These are phyloP conservation scores for Phytophthora rubi DNA, from an alignment of 352 stramenopile genomes.

Conservation along the genomic window DNA sequence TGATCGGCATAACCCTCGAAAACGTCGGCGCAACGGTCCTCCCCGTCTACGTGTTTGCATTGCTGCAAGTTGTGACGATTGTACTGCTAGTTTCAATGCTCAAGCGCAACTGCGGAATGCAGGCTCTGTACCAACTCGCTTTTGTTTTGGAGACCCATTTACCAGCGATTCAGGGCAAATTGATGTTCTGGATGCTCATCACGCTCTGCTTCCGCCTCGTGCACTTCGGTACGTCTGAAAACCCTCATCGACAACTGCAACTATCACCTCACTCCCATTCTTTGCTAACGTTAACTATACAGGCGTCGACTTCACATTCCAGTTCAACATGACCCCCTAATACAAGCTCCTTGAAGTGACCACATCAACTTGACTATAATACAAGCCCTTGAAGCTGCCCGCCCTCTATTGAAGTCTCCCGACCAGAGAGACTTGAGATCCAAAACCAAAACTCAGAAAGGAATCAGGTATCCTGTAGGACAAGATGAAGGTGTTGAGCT, in stretches of 20 bases:
- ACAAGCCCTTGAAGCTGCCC: too few relatives aligned
- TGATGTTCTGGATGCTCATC: slow-evolving; percentile 36
- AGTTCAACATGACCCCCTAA: background rate
- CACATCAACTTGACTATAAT: too few relatives aligned
- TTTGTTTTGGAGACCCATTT: slow-evolving; percentile 30
- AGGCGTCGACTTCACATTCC: slow-evolving; percentile 1
- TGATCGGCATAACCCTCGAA: slow-evolving; percentile 10
- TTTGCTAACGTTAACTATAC: background rate
- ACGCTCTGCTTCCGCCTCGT: slow-evolving; percentile 18
- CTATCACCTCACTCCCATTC: background rate
- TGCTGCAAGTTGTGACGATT: slow-evolving; percentile 32
- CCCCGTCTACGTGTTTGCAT: slow-evolving; percentile 25
- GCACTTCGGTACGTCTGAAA: slow-evolving; percentile 24
- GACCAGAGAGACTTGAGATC: background rate
- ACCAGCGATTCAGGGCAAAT: slow-evolving; percentile 28
- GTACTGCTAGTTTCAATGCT: slow-evolving; percentile 14
- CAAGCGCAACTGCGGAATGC: slow-evolving; percentile 19
- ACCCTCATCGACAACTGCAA: background rate
- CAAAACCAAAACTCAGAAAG: slow-evolving; percentile 5
- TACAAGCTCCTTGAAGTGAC: too few relatives aligned
- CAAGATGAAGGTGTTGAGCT: slow-evolving; percentile 36
- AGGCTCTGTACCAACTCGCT: slow-evolving; percentile 23
- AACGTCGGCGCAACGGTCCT: slow-evolving; percentile 11
- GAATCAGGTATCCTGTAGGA: slow-evolving; percentile 14
- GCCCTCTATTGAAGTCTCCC: too few relatives aligned